Base-by-base conservation (phyloP, 805 yeast species). In the Pichia deserticola region DNA sequence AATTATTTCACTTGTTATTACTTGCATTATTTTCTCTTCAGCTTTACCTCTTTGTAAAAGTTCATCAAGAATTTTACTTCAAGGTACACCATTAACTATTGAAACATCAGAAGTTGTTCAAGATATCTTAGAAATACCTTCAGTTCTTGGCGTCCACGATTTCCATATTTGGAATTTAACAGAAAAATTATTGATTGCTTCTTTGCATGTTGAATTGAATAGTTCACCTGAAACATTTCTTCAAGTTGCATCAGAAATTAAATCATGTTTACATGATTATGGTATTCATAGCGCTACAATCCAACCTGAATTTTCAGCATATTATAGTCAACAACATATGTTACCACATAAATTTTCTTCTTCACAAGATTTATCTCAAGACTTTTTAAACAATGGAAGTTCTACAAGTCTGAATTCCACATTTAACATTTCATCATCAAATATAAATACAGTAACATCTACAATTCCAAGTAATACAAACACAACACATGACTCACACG, bases 121-220 rank as follows among this genome's bases (percentile, higher is more conserved):
- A 45, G 87, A 86, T 53, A 84, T 92, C 42, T 66, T 80, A 36
- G 69, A 77, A 15, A 73, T 93, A 20, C 77, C 80, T 1, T 86
- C 90, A 29, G 92, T 92, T 46, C 75, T 78, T 50, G 86, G 95
- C 2, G 83, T 93, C 34, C 99, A 92, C 66, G 99, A 92, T 68
- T 83, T 92, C 74, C 99, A 92, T 67, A 83, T 92, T 51, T 92
- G 99, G 99, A 92, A 89, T 64, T 76, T 92, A 57, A 87, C 90
- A 45, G 99, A 92, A 68, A 84, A 82, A 53, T 77, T 86, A 49
- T 76, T 82, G 56, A 87, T 92, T 62, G 97, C 97, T 1, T 84
- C 96, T 1, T 74, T 93, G 52, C 99, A 92, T 65, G 85, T 89
- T 39, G 87, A 89, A 60, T 75, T 93, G 40, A 74, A 77, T 47